Percentiles rank a stretch among this genome's conserved stretches.
These are phyloP conservation scores for Coemansia sp. DNA, from an alignment of 192 early-diverging fungal species.

Conservation along the genomic window DNA sequence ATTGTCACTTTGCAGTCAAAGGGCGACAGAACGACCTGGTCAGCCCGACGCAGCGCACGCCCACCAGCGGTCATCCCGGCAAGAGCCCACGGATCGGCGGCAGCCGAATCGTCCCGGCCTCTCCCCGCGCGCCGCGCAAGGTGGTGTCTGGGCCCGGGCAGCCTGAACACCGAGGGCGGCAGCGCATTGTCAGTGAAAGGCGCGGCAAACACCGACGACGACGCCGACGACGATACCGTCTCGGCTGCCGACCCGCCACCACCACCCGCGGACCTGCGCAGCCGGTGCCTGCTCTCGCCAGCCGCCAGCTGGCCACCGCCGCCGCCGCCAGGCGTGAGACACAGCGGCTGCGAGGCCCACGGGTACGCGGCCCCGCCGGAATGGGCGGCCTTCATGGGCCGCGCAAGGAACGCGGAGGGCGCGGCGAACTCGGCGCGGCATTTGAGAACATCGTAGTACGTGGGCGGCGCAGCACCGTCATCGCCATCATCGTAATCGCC, in stretches of 20 bases:
- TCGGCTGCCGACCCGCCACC: background rate
- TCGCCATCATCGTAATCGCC: too few species aligned
- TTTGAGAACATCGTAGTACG: conserved; percentile 53
- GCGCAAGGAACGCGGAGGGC: conserved; percentile 32
- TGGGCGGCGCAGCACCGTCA: conserved; percentile 1
- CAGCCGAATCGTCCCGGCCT: too few species aligned
- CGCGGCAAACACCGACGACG: conserved; percentile 28
- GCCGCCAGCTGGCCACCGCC: too few species aligned
- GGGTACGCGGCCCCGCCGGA: conserved; percentile 16
- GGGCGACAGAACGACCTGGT: conserved; percentile 28
- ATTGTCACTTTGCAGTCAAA: conserved; percentile 41
- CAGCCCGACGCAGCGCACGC: conserved; percentile 30
- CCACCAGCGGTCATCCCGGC: conserved; percentile 43
- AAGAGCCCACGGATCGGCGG: conserved; percentile 24
- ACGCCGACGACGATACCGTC: conserved; percentile 5
- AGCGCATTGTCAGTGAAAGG: conserved; percentile 15
- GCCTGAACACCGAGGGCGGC: conserved; percentile 41
- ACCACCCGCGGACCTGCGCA: conserved; percentile 16
- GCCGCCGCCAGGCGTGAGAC: too few species aligned
- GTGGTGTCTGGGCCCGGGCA: conserved; percentile 12
- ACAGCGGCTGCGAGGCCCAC: conserved; percentile 23
- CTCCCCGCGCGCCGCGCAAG: background rate
- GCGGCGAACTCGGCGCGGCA: conserved; percentile 38
- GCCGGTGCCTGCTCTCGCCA: conserved; percentile 21
- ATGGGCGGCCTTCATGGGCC: conserved; percentile 29